Percentiles rank a stretch among this genome's conserved stretches.
These are phyloP conservation scores for Arachis hypogaea DNA, from an alignment of 306 rosid genomes.

Conservation along the genomic window DNA sequence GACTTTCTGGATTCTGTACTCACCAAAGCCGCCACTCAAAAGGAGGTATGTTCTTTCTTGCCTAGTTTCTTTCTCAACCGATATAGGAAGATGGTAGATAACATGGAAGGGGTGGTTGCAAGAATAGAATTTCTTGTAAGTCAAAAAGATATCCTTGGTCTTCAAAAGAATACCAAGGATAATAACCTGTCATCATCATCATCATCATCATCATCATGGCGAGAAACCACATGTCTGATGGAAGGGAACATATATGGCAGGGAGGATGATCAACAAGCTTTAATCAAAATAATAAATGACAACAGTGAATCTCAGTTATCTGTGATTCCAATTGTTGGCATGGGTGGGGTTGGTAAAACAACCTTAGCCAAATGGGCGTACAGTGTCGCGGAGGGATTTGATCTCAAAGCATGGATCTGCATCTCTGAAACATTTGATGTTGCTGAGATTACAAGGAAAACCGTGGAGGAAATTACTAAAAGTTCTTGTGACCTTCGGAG, in stretches of 20 bases:
- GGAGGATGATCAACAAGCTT: background rate
- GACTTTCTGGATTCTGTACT: too few species aligned
- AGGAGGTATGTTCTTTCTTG: too few species aligned
- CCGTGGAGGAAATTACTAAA: background rate
- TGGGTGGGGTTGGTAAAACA: conserved; percentile 22
- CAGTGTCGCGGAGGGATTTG: background rate
- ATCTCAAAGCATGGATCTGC: conserved; percentile 8
- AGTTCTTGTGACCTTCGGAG: background rate
- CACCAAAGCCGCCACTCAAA: too few species aligned
- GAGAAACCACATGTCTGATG: background rate
- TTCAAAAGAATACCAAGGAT: background rate
- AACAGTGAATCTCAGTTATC: background rate
- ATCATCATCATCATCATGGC: background rate
- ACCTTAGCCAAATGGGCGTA: conserved; percentile 1
- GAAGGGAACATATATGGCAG: conserved; percentile 14
- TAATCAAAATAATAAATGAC: background rate
- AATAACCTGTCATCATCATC: background rate
- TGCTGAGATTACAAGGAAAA: background rate
- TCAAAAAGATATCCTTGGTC: background rate
- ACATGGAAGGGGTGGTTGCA: too few species aligned
- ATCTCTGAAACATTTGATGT: background rate
- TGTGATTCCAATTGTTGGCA: conserved; percentile 22
- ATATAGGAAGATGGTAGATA: too few species aligned
- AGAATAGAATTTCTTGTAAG: background rate
- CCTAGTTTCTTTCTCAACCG: too few species aligned